Conservation (phyloP, 306 rosid genomes). For the peach (Prunus persica) region DNA sequence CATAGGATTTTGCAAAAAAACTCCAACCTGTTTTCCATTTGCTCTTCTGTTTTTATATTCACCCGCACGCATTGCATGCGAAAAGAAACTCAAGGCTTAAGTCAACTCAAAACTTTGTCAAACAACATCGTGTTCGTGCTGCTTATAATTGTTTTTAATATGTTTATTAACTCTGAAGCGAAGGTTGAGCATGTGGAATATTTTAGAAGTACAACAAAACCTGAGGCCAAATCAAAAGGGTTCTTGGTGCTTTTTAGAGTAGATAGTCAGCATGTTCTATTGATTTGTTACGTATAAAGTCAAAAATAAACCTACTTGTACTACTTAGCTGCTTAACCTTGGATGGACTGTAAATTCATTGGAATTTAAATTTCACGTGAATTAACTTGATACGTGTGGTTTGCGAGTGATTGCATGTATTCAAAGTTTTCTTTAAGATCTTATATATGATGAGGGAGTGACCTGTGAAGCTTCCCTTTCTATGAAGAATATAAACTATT, state of each 20-base stretch:
- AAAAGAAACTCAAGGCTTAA: neutral
- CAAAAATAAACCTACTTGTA: neutral
- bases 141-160: neutral
- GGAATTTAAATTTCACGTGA: rapidly evolving
- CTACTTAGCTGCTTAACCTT: too few species aligned
- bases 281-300: neutral
- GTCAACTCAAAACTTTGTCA: neutral
- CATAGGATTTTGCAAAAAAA: conserved; percentile 27
- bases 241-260: neutral
- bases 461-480: neutral
- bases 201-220: neutral
- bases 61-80: conserved; percentile 25
- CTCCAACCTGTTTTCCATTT: conserved; percentile 16
- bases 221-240: too few species aligned
- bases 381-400: neutral
- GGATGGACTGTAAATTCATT: neutral
- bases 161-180: neutral
- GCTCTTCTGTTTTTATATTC: neutral
- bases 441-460: neutral
- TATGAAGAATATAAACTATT: neutral
- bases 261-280: neutral
- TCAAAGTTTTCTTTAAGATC: neutral
- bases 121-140: neutral
- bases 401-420: neutral
- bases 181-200: neutral